These are phyloP conservation scores for Tardiomyces blankii DNA, from an alignment of 1,139 yeast species.

Conservation along the genomic window DNA sequence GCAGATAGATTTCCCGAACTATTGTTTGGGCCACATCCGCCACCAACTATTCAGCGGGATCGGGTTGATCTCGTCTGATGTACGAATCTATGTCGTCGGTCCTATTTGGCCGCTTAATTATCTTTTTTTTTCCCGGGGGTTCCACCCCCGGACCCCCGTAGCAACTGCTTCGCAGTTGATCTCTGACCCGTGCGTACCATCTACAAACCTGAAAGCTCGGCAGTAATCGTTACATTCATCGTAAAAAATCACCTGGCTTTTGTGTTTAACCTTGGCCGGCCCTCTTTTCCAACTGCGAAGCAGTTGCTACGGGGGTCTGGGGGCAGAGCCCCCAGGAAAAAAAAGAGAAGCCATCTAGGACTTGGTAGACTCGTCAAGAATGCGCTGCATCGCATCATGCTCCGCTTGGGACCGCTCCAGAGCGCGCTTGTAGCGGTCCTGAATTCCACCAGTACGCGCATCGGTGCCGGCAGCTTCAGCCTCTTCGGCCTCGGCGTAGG, in stretches of 20 bases:
- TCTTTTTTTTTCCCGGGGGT: too few species aligned
- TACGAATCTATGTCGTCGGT: neutral
- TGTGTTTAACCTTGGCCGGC: neutral
- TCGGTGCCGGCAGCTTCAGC: neutral
- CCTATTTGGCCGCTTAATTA: neutral
- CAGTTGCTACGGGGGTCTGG: too few species aligned
- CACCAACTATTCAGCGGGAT: constrained; percentile 6
- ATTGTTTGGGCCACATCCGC: constrained; percentile 32
- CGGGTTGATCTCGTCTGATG: too few species aligned
- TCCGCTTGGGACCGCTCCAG: constrained; percentile 11
- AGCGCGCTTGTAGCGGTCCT: constrained; percentile 63
- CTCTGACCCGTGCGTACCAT: too few species aligned
- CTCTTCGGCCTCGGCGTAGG: neutral
- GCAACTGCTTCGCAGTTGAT: too few species aligned
- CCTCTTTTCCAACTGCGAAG: too few species aligned
- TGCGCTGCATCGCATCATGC: constrained; percentile 10
- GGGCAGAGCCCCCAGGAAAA: too few species aligned
- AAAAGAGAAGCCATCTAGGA: too few species aligned
- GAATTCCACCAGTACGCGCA: constrained; percentile 34
- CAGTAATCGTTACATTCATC: neutral
- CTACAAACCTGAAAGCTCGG: too few species aligned
- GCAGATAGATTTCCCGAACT: constrained; percentile 67
- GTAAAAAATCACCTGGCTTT: neutral
- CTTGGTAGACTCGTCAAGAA: constrained; percentile 2
- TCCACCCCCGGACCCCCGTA: too few species aligned